Evolutionary conservation across 768 basidiomycete species (phyloP), one percentile per base, ranked within the genome.

Genomic region (Paxillus involutus): DNA sequence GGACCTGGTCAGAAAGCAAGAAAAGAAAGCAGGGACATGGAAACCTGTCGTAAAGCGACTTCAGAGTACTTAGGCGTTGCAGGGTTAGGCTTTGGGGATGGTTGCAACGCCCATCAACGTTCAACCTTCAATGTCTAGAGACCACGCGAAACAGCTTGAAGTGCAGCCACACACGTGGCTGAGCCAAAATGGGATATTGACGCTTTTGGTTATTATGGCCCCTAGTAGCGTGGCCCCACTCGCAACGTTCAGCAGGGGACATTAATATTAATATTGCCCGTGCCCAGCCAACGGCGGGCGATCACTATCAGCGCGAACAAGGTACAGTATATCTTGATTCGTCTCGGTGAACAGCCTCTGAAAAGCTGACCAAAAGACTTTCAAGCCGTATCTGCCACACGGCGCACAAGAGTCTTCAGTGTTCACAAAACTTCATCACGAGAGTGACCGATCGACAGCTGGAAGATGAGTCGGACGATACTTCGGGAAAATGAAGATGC

Each of bases 31-130:
- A 11, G 5, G 30, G 4, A 17, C 19, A 55, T 47, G 44, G 16
- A 33, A 29, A 66, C 50, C 55, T 43, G 24, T 29, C 40, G 19
- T 6, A 14, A 3, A 44, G 13, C 8, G 50, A 24, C 40, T 51
- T 57, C 46, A 16, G 21, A 2, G 21, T 32, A 2, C 16, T 16
- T 7, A 7, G 16, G 26, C 26, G 16, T 30, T 16, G 30, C 42
- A 29, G 11, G 21, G 7, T 24, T 21, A 16, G 12, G 26, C n/a
- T 40, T n/a, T 16, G 30, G 30, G 24, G 26, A 7, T 26, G 6
- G 26, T 24, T 44, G 12, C 29, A 29, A 30, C 44, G 26, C 10
- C 43, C n/a, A 6, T 26, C 26, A 26, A 26, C 26, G 26, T 26
- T 5, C 26, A 26, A 24, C 24, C 3, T 24, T 24, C 24, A 5